Percentiles rank a stretch among this genome's conserved stretches.
These are phyloP conservation scores for Mycena metata DNA, from an alignment of 768 basidiomycete species.

Conservation along the genomic window DNA sequence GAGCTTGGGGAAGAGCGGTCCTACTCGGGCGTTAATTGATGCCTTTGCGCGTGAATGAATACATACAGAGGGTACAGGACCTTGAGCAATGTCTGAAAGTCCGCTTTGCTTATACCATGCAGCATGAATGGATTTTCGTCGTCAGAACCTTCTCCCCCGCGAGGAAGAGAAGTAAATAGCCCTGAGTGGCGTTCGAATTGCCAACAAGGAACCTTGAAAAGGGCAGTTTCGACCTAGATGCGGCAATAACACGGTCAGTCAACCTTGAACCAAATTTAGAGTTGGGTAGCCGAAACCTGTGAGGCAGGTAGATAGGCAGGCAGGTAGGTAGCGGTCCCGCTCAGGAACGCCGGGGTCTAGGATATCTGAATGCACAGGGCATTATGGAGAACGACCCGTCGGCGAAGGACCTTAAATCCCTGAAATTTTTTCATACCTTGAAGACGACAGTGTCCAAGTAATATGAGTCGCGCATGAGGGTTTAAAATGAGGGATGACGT, in stretches of 20 bases:
- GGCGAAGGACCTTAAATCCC: too few species aligned
- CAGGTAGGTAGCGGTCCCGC: too few species aligned
- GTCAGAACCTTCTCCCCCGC: conserved; percentile 39
- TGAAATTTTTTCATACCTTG: conserved; percentile 7
- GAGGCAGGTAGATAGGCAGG: too few species aligned
- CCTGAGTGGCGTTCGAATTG: conserved; percentile 40
- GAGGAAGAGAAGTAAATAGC: conserved; percentile 41
- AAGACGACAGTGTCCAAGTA: conserved; percentile 36
- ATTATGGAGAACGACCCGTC: too few species aligned
- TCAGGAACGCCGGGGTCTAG: too few species aligned
- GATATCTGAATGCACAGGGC: too few species aligned
- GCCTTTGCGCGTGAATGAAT: not conserved
- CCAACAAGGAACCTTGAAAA: conserved; percentile 47
- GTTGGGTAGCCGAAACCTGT: too few species aligned
- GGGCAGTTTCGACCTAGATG: conserved; percentile 44
- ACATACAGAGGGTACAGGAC: conserved; percentile 45
- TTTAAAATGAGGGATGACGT: too few species aligned
- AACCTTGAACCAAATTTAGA: too few species aligned
- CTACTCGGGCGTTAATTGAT: not conserved
- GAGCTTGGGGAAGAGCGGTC: conserved; percentile 18
- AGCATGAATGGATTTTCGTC: conserved; percentile 46
- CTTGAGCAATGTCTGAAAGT: conserved; percentile 42
- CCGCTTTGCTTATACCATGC: conserved; percentile 38
- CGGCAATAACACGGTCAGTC: too few species aligned
- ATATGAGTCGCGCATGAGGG: conserved; percentile 4